Evolutionary conservation across 1,284 basidiomycete species (phyloP).

Genomic region (Meira nashicola): DNA sequence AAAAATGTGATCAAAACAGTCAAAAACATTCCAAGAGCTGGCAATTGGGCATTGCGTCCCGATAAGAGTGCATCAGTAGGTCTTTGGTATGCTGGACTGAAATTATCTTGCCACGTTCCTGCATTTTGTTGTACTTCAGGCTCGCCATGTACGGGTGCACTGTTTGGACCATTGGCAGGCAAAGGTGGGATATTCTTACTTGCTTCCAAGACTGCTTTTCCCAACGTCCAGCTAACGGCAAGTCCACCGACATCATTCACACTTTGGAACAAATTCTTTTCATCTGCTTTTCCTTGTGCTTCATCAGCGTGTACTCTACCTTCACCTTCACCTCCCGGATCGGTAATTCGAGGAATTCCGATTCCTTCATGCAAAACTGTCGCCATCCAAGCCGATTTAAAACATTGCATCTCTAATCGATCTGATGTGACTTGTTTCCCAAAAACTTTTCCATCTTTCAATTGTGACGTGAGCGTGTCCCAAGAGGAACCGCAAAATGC

Average conservation of each 20-base stretch:
- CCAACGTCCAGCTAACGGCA: slow-evolving; percentile 93
- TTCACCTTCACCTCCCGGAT: slow-evolving; percentile 56
- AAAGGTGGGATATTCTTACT: slow-evolving; percentile 58
- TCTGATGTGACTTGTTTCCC: slow-evolving; percentile 66
- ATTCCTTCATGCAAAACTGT: slow-evolving; percentile 95
- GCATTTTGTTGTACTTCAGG: background rate
- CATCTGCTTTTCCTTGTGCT: slow-evolving; percentile 46
- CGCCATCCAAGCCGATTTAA: slow-evolving; percentile 97
- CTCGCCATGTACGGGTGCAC: background rate
- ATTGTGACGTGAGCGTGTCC: slow-evolving; percentile 67
- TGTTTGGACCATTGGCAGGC: slow-evolving; percentile 12
- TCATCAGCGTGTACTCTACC: slow-evolving; percentile 39
- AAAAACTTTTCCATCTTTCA: slow-evolving; percentile 63
- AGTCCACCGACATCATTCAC: slow-evolving; percentile 85
- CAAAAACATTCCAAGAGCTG: slow-evolving; percentile 21
- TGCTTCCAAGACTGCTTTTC: slow-evolving; percentile 96
- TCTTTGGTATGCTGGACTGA: slow-evolving; percentile 2
- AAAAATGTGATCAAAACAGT: slow-evolving; percentile 21
- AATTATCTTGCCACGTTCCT: slow-evolving; percentile 11
- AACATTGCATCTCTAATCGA: slow-evolving; percentile 92
- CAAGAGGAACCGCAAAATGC: slow-evolving; percentile 79
- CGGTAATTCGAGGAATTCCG: slow-evolving; percentile 83
- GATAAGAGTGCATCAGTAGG: background rate
- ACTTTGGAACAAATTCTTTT: slow-evolving; percentile 68
- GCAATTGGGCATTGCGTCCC: slow-evolving; percentile 15